Conservation (phyloP, 75 land plant species). For the Pinus albicaulis region DNA sequence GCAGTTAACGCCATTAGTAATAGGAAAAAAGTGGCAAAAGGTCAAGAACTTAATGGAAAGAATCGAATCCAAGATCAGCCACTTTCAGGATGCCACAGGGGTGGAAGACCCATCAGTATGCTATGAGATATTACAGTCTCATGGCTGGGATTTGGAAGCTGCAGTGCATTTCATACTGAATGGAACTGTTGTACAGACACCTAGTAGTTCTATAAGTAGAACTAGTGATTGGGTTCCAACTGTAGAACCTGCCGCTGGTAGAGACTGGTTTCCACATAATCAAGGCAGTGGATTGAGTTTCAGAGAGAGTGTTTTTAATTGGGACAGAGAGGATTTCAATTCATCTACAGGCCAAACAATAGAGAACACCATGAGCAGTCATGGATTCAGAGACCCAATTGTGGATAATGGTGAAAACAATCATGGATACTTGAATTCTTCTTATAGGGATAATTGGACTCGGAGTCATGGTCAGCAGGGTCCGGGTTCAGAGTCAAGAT, state of each 20-base stretch:
- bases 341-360: neutral
- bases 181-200: conserved; percentile 1
- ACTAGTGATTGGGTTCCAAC: neutral
- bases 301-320: neutral
- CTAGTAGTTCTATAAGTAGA: conserved; percentile 5
- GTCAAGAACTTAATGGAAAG: conserved; percentile 3
- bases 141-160: conserved; percentile 31
- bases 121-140: conserved; percentile 11
- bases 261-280: neutral
- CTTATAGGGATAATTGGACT: neutral
- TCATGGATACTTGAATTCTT: neutral
- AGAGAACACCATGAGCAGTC: neutral
- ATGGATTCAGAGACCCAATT: conserved; percentile 10
- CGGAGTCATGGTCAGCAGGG: neutral
- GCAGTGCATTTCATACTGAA: conserved; percentile 26
- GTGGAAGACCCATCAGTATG: conserved; percentile 20
- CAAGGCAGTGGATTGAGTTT: neutral
- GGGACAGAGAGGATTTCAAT: neutral
- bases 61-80: conserved; percentile 10
- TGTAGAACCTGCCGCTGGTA: neutral
- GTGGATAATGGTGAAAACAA: neutral
- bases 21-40: neutral
- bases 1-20: no score
- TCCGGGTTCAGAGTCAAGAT: neutral
- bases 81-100: conserved; percentile 25